Evolutionary conservation across 257 asterid species (phyloP).

Genomic region (Solanum pimpinellifolium): DNA sequence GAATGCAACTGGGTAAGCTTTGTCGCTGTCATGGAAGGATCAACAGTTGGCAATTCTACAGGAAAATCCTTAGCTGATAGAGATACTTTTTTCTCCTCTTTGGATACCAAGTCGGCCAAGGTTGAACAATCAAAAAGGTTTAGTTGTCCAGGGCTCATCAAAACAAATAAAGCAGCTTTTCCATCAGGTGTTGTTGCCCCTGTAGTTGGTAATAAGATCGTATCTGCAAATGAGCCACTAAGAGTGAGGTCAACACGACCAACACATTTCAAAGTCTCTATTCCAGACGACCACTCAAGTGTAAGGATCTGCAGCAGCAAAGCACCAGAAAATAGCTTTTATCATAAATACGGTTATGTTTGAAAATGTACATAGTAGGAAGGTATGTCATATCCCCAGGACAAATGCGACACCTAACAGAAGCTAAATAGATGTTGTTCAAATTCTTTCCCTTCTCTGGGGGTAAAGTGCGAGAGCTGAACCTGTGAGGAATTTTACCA

Average conservation of each 20-base stretch:
- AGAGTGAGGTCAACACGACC: constrained; percentile 66
- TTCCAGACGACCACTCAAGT: constrained; percentile 75
- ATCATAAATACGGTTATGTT: neutral
- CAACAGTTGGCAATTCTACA: constrained; percentile 45
- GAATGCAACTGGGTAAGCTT: constrained; percentile 29
- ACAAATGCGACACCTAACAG: neutral
- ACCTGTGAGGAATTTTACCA: neutral
- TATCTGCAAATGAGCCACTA: constrained; percentile 74
- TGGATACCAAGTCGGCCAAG: constrained; percentile 32
- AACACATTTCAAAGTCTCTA: constrained; percentile 55
- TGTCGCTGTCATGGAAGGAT: constrained; percentile 65
- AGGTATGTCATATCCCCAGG: neutral
- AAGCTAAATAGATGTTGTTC: neutral
- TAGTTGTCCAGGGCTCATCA: constrained; percentile 65
- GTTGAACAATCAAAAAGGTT: constrained; percentile 37
- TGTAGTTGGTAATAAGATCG: constrained; percentile 46
- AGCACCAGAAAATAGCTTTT: neutral
- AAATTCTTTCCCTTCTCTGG: neutral
- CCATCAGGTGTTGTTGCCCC: constrained; percentile 29
- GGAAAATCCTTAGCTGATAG: constrained; percentile 45
- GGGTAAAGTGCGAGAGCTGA: neutral
- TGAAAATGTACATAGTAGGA: neutral
- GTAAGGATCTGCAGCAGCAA: constrained; percentile 47
- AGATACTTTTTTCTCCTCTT: constrained; percentile 24
- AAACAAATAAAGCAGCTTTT: constrained; percentile 43